phyloP scores from a whole-genome alignment of 345 rosid species.

The Pelargonium nanum region DNA sequence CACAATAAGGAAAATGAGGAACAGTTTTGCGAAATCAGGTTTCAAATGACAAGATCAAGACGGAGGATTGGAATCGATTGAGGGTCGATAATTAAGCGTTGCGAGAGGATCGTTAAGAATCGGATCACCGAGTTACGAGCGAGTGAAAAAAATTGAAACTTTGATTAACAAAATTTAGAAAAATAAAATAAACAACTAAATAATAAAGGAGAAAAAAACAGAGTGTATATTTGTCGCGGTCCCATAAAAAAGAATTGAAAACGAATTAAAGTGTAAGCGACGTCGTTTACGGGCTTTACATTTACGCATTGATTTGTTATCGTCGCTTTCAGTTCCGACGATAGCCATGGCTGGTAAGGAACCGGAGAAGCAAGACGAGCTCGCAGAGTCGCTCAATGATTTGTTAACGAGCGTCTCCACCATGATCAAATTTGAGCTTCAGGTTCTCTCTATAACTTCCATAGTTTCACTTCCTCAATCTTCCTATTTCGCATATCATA shows the following conservation, averaged over 20 bases:
- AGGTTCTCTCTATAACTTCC: slow-evolving; percentile 24
- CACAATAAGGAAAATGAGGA: neutral
- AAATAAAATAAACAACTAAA: no score
- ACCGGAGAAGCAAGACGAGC: slow-evolving; percentile 33
- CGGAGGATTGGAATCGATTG: neutral
- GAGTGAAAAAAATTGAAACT: no score
- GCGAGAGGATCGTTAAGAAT: neutral
- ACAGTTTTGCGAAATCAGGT: neutral
- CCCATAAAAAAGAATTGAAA: no score
- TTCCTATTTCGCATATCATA: neutral
- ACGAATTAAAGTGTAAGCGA: no score
- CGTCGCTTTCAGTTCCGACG: no score
- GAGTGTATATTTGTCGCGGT: no score
- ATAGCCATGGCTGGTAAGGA: neutral
- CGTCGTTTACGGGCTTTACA: no score
- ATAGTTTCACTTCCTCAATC: neutral
- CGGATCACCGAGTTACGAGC: neutral
- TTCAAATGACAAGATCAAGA: neutral
- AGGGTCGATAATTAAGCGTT: no score
- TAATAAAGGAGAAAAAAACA: no score
- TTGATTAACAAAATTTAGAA: no score
- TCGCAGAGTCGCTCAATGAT: slow-evolving; percentile 53
- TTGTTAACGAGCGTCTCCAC: slow-evolving; percentile 58
- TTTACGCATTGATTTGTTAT: no score
- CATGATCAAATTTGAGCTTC: slow-evolving; percentile 74